These are phyloP conservation scores for Xylaria arbuscula DNA, from an alignment of 2,329 filamentous ascomycete species.

Conservation along the genomic window DNA sequence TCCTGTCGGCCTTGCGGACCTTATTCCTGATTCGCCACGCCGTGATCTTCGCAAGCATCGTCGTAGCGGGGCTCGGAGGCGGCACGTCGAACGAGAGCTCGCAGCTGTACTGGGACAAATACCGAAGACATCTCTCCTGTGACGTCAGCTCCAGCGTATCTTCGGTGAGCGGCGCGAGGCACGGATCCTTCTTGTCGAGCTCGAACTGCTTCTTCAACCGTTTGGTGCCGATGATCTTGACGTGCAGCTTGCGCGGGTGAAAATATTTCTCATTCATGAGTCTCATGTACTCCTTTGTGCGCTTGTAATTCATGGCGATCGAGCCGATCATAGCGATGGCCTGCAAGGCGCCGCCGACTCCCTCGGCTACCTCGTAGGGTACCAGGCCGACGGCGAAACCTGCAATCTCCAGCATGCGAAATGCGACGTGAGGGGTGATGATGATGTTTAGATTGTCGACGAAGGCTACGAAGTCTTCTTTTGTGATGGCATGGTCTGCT, in stretches of 20 bases:
- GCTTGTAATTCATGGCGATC: conserved; percentile 42
- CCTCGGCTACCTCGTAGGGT: conserved; percentile 45
- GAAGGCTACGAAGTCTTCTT: conserved; percentile 48
- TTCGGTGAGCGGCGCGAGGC: conserved; percentile 42
- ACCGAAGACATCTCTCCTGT: conserved; percentile 42
- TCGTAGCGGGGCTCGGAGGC: conserved; percentile 36
- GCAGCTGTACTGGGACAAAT: conserved; percentile 35
- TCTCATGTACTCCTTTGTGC: conserved; percentile 46
- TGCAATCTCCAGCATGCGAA: conserved; percentile 44
- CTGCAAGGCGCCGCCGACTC: conserved; percentile 41
- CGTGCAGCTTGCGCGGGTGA: conserved; percentile 48
- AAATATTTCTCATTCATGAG: conserved; percentile 50
- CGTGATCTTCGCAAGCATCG: conserved; percentile 44
- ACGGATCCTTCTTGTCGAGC: conserved; percentile 39
- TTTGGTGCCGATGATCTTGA: conserved; percentile 44
- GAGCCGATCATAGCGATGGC: conserved; percentile 41
- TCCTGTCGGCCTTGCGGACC: conserved; percentile 38
- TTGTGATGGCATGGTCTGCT: conserved; percentile 41
- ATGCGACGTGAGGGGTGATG: conserved; percentile 47
- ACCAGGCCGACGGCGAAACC: conserved; percentile 45
- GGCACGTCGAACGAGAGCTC: conserved; percentile 37
- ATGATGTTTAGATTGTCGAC: conserved; percentile 54
- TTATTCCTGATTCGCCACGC: conserved; percentile 45
- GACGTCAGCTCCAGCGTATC: conserved; percentile 41
- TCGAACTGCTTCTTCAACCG: conserved; percentile 42